phyloP scores from a whole-genome alignment of 2,329 filamentous ascomycete genomes.

The Fusarium temperatum region DNA sequence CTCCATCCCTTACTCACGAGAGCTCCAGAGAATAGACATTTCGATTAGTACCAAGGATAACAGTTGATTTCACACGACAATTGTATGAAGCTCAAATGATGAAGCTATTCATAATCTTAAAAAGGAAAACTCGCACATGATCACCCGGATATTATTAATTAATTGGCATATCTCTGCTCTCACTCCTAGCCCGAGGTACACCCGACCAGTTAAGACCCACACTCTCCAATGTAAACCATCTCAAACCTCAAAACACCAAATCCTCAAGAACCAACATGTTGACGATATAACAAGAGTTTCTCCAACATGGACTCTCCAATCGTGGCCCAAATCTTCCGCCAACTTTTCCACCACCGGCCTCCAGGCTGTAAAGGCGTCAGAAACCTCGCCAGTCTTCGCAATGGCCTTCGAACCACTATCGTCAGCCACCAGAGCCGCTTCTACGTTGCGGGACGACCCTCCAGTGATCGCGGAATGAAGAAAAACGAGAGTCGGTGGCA shows the following conservation, averaged over 20 bases:
- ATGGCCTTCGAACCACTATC: slow-evolving; percentile 29
- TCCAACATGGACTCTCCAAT: slow-evolving; percentile 81
- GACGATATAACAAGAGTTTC: slow-evolving; percentile 4
- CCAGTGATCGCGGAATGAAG: slow-evolving; percentile 53
- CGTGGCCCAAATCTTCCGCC: slow-evolving; percentile 80
- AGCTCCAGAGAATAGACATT: neutral
- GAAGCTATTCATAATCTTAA: neutral
- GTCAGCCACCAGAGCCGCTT: slow-evolving; percentile 36
- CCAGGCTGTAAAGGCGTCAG: slow-evolving; percentile 47
- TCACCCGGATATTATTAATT: neutral
- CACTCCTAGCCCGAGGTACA: slow-evolving; percentile 34
- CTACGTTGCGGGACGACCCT: slow-evolving; percentile 44
- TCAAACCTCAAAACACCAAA: slow-evolving; percentile 9
- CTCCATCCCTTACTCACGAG: neutral
- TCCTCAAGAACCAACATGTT: slow-evolving; percentile 7
- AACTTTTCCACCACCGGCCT: slow-evolving; percentile 76
- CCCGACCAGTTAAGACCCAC: slow-evolving; percentile 35
- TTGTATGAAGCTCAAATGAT: neutral
- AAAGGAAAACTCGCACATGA: slow-evolving; percentile 32
- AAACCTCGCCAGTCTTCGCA: slow-evolving; percentile 36
- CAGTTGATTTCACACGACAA: neutral
- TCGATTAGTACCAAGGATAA: neutral
- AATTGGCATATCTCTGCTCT: neutral
- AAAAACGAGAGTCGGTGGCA: slow-evolving; percentile 81
- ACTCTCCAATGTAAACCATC: slow-evolving; percentile 11